Conservation (phyloP, 768 basidiomycete genomes). For the Hydnomerulius pinastri region DNA sequence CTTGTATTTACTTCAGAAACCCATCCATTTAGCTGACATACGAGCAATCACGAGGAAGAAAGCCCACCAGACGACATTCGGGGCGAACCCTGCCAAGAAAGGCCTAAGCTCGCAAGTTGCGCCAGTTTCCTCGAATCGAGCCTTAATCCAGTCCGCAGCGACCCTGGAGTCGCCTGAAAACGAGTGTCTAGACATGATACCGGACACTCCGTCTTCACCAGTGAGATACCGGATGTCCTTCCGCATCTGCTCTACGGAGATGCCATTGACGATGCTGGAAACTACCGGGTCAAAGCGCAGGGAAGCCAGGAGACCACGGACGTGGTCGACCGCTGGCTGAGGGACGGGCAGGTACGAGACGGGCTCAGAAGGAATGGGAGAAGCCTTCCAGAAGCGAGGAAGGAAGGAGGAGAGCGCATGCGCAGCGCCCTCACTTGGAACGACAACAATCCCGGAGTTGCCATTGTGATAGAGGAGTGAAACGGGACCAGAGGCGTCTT, state of each 20-base stretch:
- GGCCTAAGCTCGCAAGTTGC: slow-evolving; percentile 66
- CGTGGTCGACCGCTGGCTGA: slow-evolving; percentile 49
- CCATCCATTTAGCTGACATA: neutral
- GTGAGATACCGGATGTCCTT: slow-evolving; percentile 81
- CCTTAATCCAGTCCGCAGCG: slow-evolving; percentile 50
- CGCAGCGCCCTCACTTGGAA: slow-evolving; percentile 41
- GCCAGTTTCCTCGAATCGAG: slow-evolving; percentile 70
- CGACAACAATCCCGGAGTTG: slow-evolving; percentile 51
- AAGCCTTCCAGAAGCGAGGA: slow-evolving; percentile 76
- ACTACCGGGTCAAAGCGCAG: slow-evolving; percentile 72
- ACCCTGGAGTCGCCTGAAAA: slow-evolving; percentile 63
- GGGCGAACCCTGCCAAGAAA: slow-evolving; percentile 76
- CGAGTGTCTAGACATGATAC: slow-evolving; percentile 79
- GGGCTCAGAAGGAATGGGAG: slow-evolving; percentile 55
- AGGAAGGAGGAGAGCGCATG: slow-evolving; percentile 57
- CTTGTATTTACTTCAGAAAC: slow-evolving; percentile 52
- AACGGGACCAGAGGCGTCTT: slow-evolving; percentile 11
- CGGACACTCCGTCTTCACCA: slow-evolving; percentile 75
- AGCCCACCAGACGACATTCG: slow-evolving; percentile 82
- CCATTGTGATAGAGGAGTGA: slow-evolving; percentile 45
- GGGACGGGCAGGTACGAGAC: slow-evolving; percentile 58
- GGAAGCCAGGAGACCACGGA: slow-evolving; percentile 55
- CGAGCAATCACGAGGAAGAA: neutral
- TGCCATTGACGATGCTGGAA: slow-evolving; percentile 65
- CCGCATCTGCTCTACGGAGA: slow-evolving; percentile 66